Base-by-base conservation (phyloP, 768 basidiomycete species). In the Rubroboletus satanas region DNA sequence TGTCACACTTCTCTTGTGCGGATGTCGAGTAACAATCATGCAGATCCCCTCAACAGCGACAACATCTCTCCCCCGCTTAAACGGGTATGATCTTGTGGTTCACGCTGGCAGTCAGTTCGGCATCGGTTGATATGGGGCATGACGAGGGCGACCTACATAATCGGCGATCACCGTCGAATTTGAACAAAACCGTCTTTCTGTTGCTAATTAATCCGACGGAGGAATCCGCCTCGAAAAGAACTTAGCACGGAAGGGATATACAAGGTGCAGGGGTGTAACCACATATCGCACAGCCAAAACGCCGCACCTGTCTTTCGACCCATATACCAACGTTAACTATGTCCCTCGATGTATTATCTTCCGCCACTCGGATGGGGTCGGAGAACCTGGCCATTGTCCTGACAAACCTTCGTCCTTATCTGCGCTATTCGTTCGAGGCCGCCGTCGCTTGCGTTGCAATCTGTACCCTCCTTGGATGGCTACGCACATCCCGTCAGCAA, bases 151-250 rank as follows among this genome's bases (percentile, higher is more conserved):
- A 33, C 33, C 1, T 33, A 33, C 2, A 6, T 33, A 33, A 14
- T 33, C 33, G 1, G 21, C 21, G 21, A 21, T 21, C 33, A 12
- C 14, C 5, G 33, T 6, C 33, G 12, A 15, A 35, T 35, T 12
- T 14, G 14, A 35, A 35, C 6, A 14, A 35, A 35, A 5, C 5
- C 6, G 12, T 35, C 33, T 14, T 35, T 35, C 35, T 15, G 35
- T 35, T 33, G 15, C 35, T 4, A 35, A 15, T 15, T 1, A 82
- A 84, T 44, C 71, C 84, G 0, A 75, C 83, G 33, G 56, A 67
- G 14, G 6, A 15, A 15, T 4, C 14, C 35, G 35, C 7, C 14
- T 1, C 5, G 15, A 35, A 7, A 7, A 11, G 4, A 35, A 15
- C 7, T 1, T 35, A 15, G 6, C 7, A 35, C 35, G 1, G 35